A percentile compares a stretch with the other conserved stretches of the same genome.
phyloP scores from a whole-genome alignment of 805 yeast species.

The Ogataea henricii region DNA sequence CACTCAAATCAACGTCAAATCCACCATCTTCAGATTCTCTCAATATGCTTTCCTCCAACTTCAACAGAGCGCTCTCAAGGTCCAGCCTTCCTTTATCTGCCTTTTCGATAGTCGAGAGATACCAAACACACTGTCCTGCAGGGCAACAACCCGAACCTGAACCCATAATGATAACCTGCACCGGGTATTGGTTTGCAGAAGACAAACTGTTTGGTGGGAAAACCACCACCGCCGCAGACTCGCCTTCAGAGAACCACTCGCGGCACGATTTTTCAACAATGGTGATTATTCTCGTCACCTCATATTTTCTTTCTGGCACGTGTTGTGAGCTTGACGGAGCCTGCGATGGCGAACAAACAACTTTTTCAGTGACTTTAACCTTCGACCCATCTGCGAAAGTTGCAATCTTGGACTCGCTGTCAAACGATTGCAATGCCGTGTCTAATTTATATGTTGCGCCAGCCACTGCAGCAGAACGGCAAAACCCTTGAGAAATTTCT shows the following conservation, averaged over 20 bases:
- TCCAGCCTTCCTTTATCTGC: slow-evolving; percentile 72
- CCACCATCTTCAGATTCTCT: slow-evolving; percentile 73
- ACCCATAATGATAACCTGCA: slow-evolving; percentile 86
- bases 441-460: slow-evolving; percentile 91
- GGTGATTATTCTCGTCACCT: slow-evolving; percentile 74
- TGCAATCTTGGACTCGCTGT: slow-evolving; percentile 67
- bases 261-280: slow-evolving; percentile 84
- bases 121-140: slow-evolving; percentile 87
- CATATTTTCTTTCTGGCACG: slow-evolving; percentile 49
- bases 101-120: slow-evolving; percentile 74
- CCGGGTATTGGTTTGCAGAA: slow-evolving; percentile 65
- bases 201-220: slow-evolving; percentile 86
- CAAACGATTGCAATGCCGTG: slow-evolving; percentile 64
- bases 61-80: slow-evolving; percentile 75
- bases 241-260: slow-evolving; percentile 89
- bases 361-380: slow-evolving; percentile 75
- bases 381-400: slow-evolving; percentile 72
- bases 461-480: slow-evolving; percentile 97
- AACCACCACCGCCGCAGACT: slow-evolving; percentile 82
- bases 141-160: slow-evolving; percentile 89
- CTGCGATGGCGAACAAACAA: slow-evolving; percentile 75
- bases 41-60: slow-evolving; percentile 76
- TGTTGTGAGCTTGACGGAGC: slow-evolving; percentile 45
- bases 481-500: slow-evolving; percentile 93
- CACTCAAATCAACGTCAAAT: slow-evolving; percentile 51